Evolutionary conservation across 306 rosid species (phyloP).

Genomic region (Arachis stenosperma): DNA sequence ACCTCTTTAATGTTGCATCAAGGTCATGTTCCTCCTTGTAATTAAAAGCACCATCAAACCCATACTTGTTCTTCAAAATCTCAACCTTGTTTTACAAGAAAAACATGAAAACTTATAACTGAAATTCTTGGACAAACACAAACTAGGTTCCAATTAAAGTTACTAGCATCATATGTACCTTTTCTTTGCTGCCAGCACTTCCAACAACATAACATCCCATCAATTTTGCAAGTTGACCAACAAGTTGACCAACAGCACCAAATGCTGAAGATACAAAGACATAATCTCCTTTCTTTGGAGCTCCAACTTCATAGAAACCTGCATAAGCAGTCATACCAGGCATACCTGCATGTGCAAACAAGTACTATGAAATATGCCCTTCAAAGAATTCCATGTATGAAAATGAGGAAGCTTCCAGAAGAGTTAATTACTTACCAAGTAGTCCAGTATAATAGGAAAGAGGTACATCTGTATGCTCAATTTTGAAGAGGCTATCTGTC

Average conservation of each 20-base stretch:
- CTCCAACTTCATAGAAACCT: conserved; percentile 53
- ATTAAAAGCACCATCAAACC: conserved; percentile 54
- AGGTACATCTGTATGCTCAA: conserved; percentile 49
- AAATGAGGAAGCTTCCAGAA: not conserved
- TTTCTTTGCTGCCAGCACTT: conserved; percentile 59
- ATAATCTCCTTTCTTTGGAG: conserved; percentile 54
- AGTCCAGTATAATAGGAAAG: conserved; percentile 52
- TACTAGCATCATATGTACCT: conserved; percentile 32
- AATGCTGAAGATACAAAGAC: conserved; percentile 63
- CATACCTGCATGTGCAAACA: conserved; percentile 43
- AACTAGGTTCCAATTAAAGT: no score
- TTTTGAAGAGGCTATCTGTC: conserved; percentile 44
- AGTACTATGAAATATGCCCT: not conserved
- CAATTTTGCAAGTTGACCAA: conserved; percentile 60
- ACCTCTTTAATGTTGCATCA: conserved; percentile 46
- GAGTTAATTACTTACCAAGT: conserved; percentile 30
- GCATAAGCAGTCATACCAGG: conserved; percentile 65
- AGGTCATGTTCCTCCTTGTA: conserved; percentile 51
- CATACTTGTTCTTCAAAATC: conserved; percentile 42
- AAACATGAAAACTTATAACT: conserved; percentile 10
- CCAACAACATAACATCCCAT: conserved; percentile 71
- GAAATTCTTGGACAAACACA: not conserved
- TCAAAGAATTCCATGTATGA: not conserved
- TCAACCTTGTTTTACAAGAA: conserved; percentile 39
- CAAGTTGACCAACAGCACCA: conserved; percentile 64